Base-by-base conservation (phyloP, 2,329 filamentous ascomycete genomes). In the Penicillium sp. region DNA sequence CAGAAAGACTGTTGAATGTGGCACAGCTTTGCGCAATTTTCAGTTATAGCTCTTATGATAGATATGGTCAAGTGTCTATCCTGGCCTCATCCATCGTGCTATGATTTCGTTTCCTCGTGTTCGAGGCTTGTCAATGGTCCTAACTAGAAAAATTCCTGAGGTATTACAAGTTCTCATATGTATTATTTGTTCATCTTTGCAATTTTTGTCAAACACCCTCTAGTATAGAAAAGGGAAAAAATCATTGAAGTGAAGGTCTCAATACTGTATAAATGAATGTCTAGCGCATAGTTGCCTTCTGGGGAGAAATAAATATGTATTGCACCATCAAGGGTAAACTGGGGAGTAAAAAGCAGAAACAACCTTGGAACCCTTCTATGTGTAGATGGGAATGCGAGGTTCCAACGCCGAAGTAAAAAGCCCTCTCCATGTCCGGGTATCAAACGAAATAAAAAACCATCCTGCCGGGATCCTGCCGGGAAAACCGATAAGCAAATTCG, bases 351-450 rank as follows among this genome's bases (percentile, higher is more conserved):
- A 42, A 42, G 19, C n/a, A 42, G 19, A 21, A 42, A 42, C n/a
- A 42, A 42, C 11, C 19, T 13, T n/a, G 14, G 31, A 61, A 44
- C 25, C 50, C 23, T 9, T 48, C 13, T 50, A 35, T 57, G 23
- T 57, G 44, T 37, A 29, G 35, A 42, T 46, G 45, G 53, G 56
- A 56, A 59, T 11, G 39, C 31, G 43, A 50, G 42, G 48, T 39
- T 26, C 44, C 23, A 52, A 44, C 58, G 58, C 55, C 55, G 11
- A 13, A 45, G 57, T 59, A 47, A 57, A 49, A 52, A 56, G 48
- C 54, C 31, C 31, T 33, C 55, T 56, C 60, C 54, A 42, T 46
- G 16, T 42, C 60, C 56, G 59, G 62, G 59, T 62, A 63, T 61
- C 55, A 62, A 57, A 53, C 45, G 37, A 55, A 60, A 50, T 53